phyloP scores from a whole-genome alignment of 2,329 filamentous ascomycete genomes.

The Botrytis hyacinthi region DNA sequence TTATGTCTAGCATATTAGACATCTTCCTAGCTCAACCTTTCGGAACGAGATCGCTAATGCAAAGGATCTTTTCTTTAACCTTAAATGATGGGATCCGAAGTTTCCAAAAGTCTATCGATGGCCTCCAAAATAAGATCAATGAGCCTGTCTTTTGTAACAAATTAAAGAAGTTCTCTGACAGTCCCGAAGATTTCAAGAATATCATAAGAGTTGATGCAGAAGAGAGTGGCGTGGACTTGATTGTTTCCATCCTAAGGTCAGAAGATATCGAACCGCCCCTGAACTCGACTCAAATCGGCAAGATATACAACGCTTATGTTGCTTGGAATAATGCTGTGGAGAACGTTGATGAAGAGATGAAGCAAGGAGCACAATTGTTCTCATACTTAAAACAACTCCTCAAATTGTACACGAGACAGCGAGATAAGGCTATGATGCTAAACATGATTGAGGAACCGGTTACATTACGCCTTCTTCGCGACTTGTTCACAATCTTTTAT shows the following conservation, averaged over 20 bases:
- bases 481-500: constrained; percentile 98
- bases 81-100: constrained; percentile 85
- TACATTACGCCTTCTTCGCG: constrained; percentile 93
- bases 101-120: constrained; percentile 84
- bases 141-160: constrained; percentile 78
- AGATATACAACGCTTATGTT: constrained; percentile 90
- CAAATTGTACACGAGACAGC: constrained; percentile 85
- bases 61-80: constrained; percentile 90
- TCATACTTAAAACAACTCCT: constrained; percentile 92
- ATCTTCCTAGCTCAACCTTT: constrained; percentile 96
- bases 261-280: constrained; percentile 73
- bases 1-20: constrained; percentile 94
- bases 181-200: constrained; percentile 72
- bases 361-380: constrained; percentile 86
- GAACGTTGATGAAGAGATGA: constrained; percentile 83
- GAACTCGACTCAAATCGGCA: constrained; percentile 71
- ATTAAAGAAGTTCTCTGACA: constrained; percentile 74
- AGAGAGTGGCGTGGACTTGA: constrained; percentile 73
- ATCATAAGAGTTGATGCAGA: constrained; percentile 71
- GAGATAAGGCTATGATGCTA: constrained; percentile 97
- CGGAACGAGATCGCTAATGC: constrained; percentile 82
- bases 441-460: constrained; percentile 92
- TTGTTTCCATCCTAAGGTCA: constrained; percentile 80
- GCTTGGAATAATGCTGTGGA: constrained; percentile 95
- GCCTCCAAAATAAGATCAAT: constrained; percentile 72